A percentile compares a stretch with the other conserved stretches of the same genome.
These are phyloP conservation scores for Penicillium bialowiezense DNA, from an alignment of 495 filamentous ascomycete species.

Conservation along the genomic window DNA sequence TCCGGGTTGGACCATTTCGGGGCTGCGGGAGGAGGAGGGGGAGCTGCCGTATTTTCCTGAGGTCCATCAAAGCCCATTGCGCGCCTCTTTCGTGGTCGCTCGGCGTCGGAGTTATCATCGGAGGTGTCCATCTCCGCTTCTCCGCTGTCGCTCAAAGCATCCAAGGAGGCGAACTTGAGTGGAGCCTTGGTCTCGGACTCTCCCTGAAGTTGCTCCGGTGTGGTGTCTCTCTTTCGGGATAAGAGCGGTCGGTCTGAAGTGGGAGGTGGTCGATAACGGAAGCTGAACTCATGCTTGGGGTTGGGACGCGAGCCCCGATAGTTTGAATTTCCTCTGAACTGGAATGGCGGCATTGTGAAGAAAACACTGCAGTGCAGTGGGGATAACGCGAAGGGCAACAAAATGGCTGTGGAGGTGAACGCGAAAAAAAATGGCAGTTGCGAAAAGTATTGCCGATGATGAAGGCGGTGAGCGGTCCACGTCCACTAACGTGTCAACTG, in stretches of 20 bases:
- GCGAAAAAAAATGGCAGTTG: conserved; percentile 2
- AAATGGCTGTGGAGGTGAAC: background rate
- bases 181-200: conserved; percentile 24
- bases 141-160: conserved; percentile 70
- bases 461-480: conserved; percentile 4
- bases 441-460: conserved; percentile 1
- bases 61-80: conserved; percentile 45
- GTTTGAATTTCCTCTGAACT: conserved; percentile 37
- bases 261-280: conserved; percentile 35
- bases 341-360: conserved; percentile 30
- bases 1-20: conserved; percentile 95
- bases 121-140: conserved; percentile 65
- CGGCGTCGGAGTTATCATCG: conserved; percentile 43
- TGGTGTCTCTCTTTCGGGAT: conserved; percentile 31
- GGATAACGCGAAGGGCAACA: background rate
- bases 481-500: too few species aligned
- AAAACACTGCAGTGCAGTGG: conserved; percentile 3
- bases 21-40: conserved; percentile 24
- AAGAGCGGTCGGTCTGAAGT: conserved; percentile 49
- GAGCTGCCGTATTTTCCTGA: conserved; percentile 17
- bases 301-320: conserved; percentile 23
- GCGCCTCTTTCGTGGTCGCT: conserved; percentile 49
- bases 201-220: conserved; percentile 35
- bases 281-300: conserved; percentile 42
- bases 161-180: conserved; percentile 45